Evolutionary conservation across 2,329 filamentous ascomycete genomes (phyloP).

Genomic region (Pseudohalonectria lignicola): DNA sequence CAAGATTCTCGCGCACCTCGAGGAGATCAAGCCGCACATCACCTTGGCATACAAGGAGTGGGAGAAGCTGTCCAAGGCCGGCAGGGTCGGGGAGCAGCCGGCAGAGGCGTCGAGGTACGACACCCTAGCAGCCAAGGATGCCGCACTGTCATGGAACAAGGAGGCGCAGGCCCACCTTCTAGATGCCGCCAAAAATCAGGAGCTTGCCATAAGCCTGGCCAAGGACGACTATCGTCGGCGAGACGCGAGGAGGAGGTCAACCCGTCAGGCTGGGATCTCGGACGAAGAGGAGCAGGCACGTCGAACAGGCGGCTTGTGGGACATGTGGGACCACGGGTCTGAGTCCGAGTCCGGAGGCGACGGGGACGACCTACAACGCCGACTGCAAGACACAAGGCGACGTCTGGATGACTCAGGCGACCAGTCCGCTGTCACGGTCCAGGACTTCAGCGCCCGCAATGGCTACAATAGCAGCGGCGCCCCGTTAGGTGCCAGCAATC

Average conservation of each 20-base stretch:
- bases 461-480: conserved; percentile 10
- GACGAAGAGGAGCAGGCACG: conserved; percentile 46
- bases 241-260: conserved; percentile 47
- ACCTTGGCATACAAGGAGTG: conserved; percentile 60
- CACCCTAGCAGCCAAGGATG: conserved; percentile 44
- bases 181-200: conserved; percentile 59
- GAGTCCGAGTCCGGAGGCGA: not conserved
- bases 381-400: conserved; percentile 42
- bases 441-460: conserved; percentile 12
- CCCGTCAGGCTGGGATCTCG: conserved; percentile 44
- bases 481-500: no score
- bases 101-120: conserved; percentile 22
- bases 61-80: conserved; percentile 17
- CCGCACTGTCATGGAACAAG: conserved; percentile 39
- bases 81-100: not conserved
- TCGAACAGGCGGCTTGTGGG: conserved; percentile 32
- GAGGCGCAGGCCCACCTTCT: conserved; percentile 41
- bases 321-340: conserved; percentile 25
- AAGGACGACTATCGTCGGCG: conserved; percentile 60
- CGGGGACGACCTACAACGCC: conserved; percentile 26
- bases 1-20: conserved; percentile 57
- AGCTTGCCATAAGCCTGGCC: conserved; percentile 67
- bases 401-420: conserved; percentile 27
- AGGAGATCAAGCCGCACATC: conserved; percentile 70
- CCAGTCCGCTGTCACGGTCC: conserved; percentile 10